Conservation (phyloP, 1,284 basidiomycete species). For the Papiliotrema flavescens region DNA sequence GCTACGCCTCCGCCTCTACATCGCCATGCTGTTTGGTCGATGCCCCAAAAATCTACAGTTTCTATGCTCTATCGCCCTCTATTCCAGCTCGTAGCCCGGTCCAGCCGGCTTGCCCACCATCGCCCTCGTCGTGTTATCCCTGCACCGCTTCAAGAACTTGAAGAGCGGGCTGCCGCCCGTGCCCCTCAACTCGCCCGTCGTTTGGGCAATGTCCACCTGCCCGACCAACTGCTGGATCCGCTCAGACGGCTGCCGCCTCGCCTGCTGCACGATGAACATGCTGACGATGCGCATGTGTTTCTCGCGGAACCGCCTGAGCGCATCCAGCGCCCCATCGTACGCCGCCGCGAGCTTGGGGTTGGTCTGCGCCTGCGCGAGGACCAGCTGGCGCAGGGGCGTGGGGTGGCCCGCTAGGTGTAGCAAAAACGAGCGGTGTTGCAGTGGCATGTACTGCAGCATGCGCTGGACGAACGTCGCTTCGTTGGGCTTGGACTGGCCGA, state of each 20-base stretch:
- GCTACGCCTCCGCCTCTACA: no score
- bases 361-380: slow-evolving; percentile 31
- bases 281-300: slow-evolving; percentile 83
- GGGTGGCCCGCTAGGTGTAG: slow-evolving; percentile 66
- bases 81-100: slow-evolving; percentile 28
- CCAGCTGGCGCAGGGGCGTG: slow-evolving; percentile 56
- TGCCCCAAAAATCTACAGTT: neutral
- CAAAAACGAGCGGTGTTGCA: slow-evolving; percentile 83
- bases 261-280: slow-evolving; percentile 73
- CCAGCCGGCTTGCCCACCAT: slow-evolving; percentile 39
- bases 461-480: slow-evolving; percentile 63
- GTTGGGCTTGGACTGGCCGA: slow-evolving; percentile 32
- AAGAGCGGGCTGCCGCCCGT: slow-evolving; percentile 84
- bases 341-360: slow-evolving; percentile 54
- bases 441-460: slow-evolving; percentile 88
- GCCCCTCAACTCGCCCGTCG: slow-evolving; percentile 60
- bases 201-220: slow-evolving; percentile 5
- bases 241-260: slow-evolving; percentile 45
- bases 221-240: slow-evolving; percentile 34
- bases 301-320: slow-evolving; percentile 77
- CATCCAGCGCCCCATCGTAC: slow-evolving; percentile 69
- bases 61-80: neutral
- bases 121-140: slow-evolving; percentile 72
- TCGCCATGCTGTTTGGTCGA: no score
- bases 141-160: slow-evolving; percentile 72